Percentiles rank a stretch among this genome's conserved stretches.
Conservation (phyloP, 2,329 filamentous ascomycete species). For the Mollisiaceae sp. region DNA sequence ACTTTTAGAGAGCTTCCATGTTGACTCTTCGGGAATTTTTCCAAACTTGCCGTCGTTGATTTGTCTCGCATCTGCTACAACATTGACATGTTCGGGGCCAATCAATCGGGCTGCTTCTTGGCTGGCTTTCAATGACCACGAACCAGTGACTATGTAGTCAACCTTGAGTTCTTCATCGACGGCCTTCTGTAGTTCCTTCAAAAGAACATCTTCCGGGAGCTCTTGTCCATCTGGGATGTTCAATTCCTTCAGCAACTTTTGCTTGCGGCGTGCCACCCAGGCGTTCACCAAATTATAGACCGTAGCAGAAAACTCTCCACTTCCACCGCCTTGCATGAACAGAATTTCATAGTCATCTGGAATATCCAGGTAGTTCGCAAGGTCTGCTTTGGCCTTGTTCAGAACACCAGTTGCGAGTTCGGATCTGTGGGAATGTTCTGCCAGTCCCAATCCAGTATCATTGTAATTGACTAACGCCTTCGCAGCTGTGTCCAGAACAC, state of each 20-base stretch:
- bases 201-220: conserved; percentile 57
- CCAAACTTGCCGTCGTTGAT: conserved; percentile 83
- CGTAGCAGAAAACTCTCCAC: conserved; percentile 81
- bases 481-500: conserved; percentile 78
- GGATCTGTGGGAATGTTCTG: conserved; percentile 90
- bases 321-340: conserved; percentile 87
- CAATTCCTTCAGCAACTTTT: conserved; percentile 61
- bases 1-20: conserved; percentile 74
- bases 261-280: conserved; percentile 76
- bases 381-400: conserved; percentile 75
- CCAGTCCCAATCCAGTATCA: conserved; percentile 80
- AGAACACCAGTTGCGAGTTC: conserved; percentile 79
- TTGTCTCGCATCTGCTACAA: conserved; percentile 71
- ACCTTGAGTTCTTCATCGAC: conserved; percentile 75
- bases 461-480: conserved; percentile 82
- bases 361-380: conserved; percentile 78
- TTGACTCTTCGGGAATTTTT: conserved; percentile 75
- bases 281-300: conserved; percentile 83
- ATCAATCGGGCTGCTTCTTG: conserved; percentile 81
- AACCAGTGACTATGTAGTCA: conserved; percentile 88
- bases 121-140: conserved; percentile 88
- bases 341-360: conserved; percentile 86
- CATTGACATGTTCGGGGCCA: conserved; percentile 79
- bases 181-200: conserved; percentile 64
- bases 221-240: conserved; percentile 52